These are phyloP conservation scores for Globisporangium echinulatum DNA, from an alignment of 352 stramenopile genomes.

Conservation along the genomic window DNA sequence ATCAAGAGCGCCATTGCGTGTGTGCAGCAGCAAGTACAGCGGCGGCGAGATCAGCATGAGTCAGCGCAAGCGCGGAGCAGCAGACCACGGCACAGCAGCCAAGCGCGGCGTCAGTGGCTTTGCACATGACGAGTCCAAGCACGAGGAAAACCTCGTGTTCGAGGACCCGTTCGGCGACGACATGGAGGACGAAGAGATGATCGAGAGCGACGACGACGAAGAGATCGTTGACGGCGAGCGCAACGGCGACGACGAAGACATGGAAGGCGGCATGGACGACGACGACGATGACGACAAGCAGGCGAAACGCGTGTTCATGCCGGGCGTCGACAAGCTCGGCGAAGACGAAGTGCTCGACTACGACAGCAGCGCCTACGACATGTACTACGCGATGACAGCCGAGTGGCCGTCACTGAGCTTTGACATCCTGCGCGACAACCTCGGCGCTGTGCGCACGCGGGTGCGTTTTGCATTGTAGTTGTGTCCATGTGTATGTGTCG, in stretches of 20 bases:
- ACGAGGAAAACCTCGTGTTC: conserved; percentile 73
- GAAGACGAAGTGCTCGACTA: conserved; percentile 97
- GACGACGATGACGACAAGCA: conserved; percentile 46
- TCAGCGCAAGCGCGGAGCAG: conserved; percentile 65
- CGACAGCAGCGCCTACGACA: conserved; percentile 98
- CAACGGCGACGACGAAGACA: conserved; percentile 39
- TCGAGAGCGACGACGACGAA: conserved; percentile 74
- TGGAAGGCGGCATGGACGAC: conserved; percentile 54
- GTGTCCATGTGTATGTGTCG: not conserved
- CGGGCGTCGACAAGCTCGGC: conserved; percentile 83
- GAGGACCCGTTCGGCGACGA: conserved; percentile 88
- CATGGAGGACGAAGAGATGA: conserved; percentile 88
- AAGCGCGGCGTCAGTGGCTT: conserved; percentile 47
- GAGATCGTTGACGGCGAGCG: conserved; percentile 45
- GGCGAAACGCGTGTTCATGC: conserved; percentile 92
- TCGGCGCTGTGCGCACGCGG: conserved; percentile 88
- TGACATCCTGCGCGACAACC: conserved; percentile 94
- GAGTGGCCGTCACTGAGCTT: conserved; percentile 98
- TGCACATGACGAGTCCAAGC: conserved; percentile 18
- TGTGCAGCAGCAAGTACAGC: not conserved
- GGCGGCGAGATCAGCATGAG: conserved; percentile 29
- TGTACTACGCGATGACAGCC: conserved; percentile 97
- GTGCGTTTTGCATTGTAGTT: conserved; percentile 2
- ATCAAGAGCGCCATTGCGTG: conserved; percentile 8
- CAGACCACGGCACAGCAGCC: conserved; percentile 26